Conservation (phyloP, 345 rosid species). For the Lenwebbia sp. region DNA sequence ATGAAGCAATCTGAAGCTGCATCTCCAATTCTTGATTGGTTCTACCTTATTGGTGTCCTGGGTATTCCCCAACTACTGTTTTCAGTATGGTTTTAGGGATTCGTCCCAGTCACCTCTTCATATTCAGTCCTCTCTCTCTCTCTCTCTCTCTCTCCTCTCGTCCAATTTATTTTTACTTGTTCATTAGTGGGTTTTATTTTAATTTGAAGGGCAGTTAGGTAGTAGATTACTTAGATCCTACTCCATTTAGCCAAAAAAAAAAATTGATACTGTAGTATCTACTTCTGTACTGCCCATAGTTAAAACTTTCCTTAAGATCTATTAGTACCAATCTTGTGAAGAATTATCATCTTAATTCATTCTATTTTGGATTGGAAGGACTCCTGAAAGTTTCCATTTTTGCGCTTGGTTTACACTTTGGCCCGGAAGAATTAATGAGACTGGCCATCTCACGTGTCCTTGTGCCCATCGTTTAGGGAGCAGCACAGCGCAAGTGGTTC, state of each 20-base stretch:
- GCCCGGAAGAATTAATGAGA: not conserved
- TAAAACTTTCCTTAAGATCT: not conserved
- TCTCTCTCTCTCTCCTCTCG: not conserved
- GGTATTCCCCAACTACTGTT: slow-evolving; percentile 15
- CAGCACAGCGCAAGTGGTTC: too few species aligned
- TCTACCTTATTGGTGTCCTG: slow-evolving; percentile 1
- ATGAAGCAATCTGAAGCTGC: slow-evolving; percentile 34
- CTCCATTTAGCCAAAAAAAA: not conserved
- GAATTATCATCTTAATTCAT: not conserved
- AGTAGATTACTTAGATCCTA: not conserved
- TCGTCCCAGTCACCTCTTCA: not conserved
- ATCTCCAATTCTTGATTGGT: not conserved
- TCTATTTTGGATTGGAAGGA: not conserved
- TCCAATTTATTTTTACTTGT: not conserved
- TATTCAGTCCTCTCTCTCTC: not conserved
- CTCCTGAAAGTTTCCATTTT: not conserved
- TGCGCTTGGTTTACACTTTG: not conserved
- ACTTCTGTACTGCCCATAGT: not conserved
- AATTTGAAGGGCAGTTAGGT: not conserved
- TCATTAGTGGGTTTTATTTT: not conserved
- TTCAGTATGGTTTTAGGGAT: slow-evolving; percentile 5
- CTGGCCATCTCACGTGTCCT: not conserved
- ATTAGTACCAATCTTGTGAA: not conserved
- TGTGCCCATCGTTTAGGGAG: not conserved
- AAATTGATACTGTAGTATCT: not conserved